Conservation (phyloP, 257 asterid species). For the Eustoma russellianum region DNA sequence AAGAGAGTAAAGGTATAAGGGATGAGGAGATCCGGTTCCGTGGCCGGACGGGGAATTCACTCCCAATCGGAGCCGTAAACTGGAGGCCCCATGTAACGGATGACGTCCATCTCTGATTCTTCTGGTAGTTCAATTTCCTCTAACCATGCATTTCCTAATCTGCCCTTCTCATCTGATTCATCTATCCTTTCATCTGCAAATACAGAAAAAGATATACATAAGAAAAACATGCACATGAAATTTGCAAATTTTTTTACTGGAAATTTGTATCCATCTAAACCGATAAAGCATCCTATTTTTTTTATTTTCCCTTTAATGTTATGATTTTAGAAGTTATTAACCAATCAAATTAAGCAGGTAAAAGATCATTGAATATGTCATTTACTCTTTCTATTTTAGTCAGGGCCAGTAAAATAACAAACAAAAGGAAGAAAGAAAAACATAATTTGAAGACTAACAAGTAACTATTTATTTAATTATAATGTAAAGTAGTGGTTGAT, state of each 20-base stretch:
- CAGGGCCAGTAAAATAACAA: background rate
- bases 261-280: background rate
- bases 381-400: background rate
- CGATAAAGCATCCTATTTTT: no score
- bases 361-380: background rate
- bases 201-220: background rate
- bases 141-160: conserved; percentile 37
- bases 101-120: conserved; percentile 73
- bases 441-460: no score
- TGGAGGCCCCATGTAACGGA: conserved; percentile 62
- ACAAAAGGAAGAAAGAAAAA: background rate
- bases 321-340: no score
- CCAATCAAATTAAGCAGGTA: background rate
- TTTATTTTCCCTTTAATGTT: no score
- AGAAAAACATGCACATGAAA: background rate
- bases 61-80: conserved; percentile 13
- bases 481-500: no score
- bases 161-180: conserved; percentile 17
- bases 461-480: no score
- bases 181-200: conserved; percentile 26
- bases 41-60: no score
- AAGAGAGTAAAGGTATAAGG: no score
- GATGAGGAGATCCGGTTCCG: background rate
- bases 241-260: no score
- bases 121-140: conserved; percentile 49